These are phyloP conservation scores for Salvia hispanica DNA, from an alignment of 257 asterid species.

Conservation along the genomic window DNA sequence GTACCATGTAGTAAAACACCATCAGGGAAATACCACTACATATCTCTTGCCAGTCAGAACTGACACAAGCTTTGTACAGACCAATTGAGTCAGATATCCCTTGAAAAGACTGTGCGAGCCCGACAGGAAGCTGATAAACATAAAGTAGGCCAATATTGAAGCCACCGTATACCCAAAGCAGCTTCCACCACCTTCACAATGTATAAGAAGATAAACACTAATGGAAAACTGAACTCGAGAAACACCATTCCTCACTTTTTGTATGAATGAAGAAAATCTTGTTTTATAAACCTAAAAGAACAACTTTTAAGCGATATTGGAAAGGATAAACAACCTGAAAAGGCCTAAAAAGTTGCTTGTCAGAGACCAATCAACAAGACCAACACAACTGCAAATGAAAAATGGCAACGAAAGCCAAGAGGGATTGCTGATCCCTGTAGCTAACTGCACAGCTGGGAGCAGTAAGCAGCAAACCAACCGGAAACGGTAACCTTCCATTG, in stretches of 20 bases:
- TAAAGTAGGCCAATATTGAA: slow-evolving; percentile 74
- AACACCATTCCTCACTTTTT: slow-evolving; percentile 17
- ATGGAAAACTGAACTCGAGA: slow-evolving; percentile 31
- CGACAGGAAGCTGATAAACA: slow-evolving; percentile 80
- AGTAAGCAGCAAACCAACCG: slow-evolving; percentile 90
- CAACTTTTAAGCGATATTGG: slow-evolving; percentile 4
- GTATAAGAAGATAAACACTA: slow-evolving; percentile 39
- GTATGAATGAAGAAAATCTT: neutral
- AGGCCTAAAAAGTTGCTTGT: slow-evolving; percentile 98
- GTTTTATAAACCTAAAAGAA: slow-evolving; percentile 22
- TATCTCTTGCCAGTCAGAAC: slow-evolving; percentile 73
- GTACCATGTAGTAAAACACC: slow-evolving; percentile 87
- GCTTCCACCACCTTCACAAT: slow-evolving; percentile 94
- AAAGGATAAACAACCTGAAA: slow-evolving; percentile 66
- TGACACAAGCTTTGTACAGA: slow-evolving; percentile 61
- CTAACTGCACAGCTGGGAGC: slow-evolving; percentile 96
- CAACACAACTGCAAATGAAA: slow-evolving; percentile 91
- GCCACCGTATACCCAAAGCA: slow-evolving; percentile 85
- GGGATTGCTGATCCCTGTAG: slow-evolving; percentile 91
- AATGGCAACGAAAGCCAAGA: slow-evolving; percentile 98
- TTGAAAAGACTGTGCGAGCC: slow-evolving; percentile 53
- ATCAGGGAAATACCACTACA: slow-evolving; percentile 77
- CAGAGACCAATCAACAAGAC: slow-evolving; percentile 93
- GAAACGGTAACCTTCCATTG: slow-evolving; percentile 80
- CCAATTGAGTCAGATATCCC: slow-evolving; percentile 62